These are phyloP conservation scores for Mychonastes homosphaera DNA, from an alignment of 139 green algal species.

Conservation along the genomic window DNA sequence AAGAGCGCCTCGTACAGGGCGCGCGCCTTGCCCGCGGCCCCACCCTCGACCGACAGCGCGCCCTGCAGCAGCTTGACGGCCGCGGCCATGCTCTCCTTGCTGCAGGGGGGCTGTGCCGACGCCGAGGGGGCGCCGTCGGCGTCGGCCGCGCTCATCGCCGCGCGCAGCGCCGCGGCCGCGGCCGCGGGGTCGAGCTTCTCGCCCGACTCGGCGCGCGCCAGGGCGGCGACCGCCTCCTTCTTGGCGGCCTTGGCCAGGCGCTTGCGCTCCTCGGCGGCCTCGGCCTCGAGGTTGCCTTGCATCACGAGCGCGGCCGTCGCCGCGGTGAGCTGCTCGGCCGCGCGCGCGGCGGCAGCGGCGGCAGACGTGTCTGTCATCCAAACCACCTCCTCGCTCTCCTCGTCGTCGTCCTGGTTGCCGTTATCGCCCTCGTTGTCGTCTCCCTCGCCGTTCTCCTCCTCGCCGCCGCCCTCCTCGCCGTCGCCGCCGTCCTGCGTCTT, in stretches of 20 bases:
- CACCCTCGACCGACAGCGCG: constrained; percentile 37
- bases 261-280: constrained; percentile 48
- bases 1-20: constrained; percentile 31
- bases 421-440: constrained; percentile 33
- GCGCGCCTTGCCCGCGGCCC: constrained; percentile 35
- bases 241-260: constrained; percentile 29
- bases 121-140: background rate
- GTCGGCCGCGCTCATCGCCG: constrained; percentile 28
- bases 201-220: constrained; percentile 9
- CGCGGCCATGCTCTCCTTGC: constrained; percentile 1
- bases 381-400: constrained; percentile 48
- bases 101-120: background rate
- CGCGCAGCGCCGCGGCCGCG: constrained; percentile 20
- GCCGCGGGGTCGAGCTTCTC: constrained; percentile 20
- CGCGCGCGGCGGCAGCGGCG: constrained; percentile 56
- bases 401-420: constrained; percentile 6
- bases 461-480: constrained; percentile 15
- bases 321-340: constrained; percentile 77
- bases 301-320: constrained; percentile 80
- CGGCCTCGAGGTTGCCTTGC: constrained; percentile 73
- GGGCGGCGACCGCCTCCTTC: constrained; percentile 23
- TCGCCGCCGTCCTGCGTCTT: constrained; percentile 29
- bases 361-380: constrained; percentile 90
- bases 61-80: constrained; percentile 24
- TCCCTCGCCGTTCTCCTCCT: constrained; percentile 23